These are phyloP conservation scores for Kwoniella dejecticola DNA, from an alignment of 768 basidiomycete genomes.

Conservation along the genomic window DNA sequence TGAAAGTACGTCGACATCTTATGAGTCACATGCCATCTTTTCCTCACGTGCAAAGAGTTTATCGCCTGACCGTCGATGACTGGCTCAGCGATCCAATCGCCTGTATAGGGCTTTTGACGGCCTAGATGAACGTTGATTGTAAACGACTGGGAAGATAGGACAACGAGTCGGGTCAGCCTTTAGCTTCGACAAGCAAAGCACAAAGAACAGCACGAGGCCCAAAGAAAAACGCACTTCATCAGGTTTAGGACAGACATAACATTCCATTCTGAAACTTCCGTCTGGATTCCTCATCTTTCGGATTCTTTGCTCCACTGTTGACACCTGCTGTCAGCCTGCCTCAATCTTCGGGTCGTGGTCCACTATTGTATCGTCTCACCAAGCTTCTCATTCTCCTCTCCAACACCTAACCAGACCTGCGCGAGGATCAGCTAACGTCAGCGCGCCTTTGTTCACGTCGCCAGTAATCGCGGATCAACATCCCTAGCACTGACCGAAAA, in stretches of 20 bases:
- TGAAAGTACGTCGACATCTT: slow-evolving; percentile 5
- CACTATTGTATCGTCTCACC: no score
- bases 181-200: no score
- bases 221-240: slow-evolving; percentile 1
- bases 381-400: slow-evolving; percentile 21
- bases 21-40: slow-evolving; percentile 12
- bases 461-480: no score
- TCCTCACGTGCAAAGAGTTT: slow-evolving; percentile 12
- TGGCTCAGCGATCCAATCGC: slow-evolving; percentile 8
- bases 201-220: no score
- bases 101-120: slow-evolving; percentile 6
- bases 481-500: slow-evolving; percentile 3
- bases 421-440: neutral
- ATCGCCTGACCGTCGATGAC: neutral
- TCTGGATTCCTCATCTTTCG: slow-evolving; percentile 1
- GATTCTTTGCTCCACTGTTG: slow-evolving; percentile 10
- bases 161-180: no score
- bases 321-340: no score
- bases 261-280: neutral
- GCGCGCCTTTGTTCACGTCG: no score
- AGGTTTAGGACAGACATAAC: slow-evolving; percentile 6
- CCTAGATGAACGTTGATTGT: slow-evolving; percentile 11
- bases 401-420: slow-evolving; percentile 13
- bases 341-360: no score
- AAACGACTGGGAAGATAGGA: neutral